Conservation (phyloP, 331 rosid genomes). For the Quercus phellos region DNA sequence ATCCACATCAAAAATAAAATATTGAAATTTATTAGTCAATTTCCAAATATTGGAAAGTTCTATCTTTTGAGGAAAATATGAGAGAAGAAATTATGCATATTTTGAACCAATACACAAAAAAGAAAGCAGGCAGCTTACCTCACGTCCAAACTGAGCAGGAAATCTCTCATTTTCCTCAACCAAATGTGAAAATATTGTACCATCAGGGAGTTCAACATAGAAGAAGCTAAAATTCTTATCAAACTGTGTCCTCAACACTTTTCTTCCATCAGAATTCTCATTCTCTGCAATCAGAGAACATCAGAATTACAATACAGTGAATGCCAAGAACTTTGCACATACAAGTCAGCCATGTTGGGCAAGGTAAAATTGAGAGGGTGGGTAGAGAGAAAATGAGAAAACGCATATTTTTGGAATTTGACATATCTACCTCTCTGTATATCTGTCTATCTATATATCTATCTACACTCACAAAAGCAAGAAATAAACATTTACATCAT, state of each 20-base stretch:
- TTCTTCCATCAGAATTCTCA: slow-evolving; percentile 65
- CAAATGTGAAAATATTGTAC: slow-evolving; percentile 55
- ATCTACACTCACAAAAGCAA: not conserved
- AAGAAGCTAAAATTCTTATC: slow-evolving; percentile 65
- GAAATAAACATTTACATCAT: not conserved
- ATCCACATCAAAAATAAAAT: not conserved
- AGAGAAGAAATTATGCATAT: not conserved
- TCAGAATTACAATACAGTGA: slow-evolving; percentile 19
- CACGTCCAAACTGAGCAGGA: slow-evolving; percentile 94
- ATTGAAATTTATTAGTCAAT: not conserved
- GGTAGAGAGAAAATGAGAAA: too few species aligned
- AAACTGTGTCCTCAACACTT: slow-evolving; percentile 55
- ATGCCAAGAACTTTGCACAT: not conserved
- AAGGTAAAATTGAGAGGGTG: too few species aligned
- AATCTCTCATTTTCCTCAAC: slow-evolving; percentile 71
- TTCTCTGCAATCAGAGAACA: slow-evolving; percentile 48
- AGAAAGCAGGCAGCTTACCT: slow-evolving; percentile 48
- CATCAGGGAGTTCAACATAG: slow-evolving; percentile 75
- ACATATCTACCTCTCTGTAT: too few species aligned
- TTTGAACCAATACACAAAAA: not conserved
- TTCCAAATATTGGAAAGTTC: not conserved
- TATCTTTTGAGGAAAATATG: not conserved
- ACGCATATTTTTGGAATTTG: too few species aligned
- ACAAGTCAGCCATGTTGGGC: too few species aligned
- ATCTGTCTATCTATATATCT: too few species aligned